These are phyloP conservation scores for Trichoderma sp. DNA, from an alignment of 2,329 filamentous ascomycete genomes.

Conservation along the genomic window DNA sequence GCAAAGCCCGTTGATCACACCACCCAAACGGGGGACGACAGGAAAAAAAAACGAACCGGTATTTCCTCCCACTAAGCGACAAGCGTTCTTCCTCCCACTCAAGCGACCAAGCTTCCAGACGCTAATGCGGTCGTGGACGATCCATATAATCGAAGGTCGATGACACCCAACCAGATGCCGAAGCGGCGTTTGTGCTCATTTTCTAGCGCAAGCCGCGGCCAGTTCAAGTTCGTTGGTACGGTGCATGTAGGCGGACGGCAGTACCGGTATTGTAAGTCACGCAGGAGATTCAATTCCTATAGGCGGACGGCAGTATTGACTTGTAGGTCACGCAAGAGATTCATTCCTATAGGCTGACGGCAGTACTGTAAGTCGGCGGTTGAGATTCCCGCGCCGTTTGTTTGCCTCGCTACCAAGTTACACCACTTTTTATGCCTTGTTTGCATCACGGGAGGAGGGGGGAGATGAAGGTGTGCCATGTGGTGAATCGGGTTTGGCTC, in stretches of 20 bases:
- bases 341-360: background rate
- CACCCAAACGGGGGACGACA: background rate
- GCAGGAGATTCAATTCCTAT: background rate
- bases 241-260: background rate
- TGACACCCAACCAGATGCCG: background rate
- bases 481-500: background rate
- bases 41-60: background rate
- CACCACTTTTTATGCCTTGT: background rate
- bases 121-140: background rate
- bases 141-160: background rate
- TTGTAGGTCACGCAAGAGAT: too few relatives aligned
- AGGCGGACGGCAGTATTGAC: background rate
- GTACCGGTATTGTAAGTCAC: too few relatives aligned
- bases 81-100: too few relatives aligned
- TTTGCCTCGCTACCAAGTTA: background rate
- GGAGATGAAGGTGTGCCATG: background rate
- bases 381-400: background rate
- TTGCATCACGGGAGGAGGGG: background rate
- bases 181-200: background rate
- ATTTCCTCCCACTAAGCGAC: background rate
- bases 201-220: background rate
- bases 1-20: background rate
- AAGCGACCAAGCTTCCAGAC: background rate
- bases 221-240: background rate
- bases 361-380: background rate